Evolutionary conservation across 306 rosid species (phyloP).

Genomic region (Cajanus cajan): DNA sequence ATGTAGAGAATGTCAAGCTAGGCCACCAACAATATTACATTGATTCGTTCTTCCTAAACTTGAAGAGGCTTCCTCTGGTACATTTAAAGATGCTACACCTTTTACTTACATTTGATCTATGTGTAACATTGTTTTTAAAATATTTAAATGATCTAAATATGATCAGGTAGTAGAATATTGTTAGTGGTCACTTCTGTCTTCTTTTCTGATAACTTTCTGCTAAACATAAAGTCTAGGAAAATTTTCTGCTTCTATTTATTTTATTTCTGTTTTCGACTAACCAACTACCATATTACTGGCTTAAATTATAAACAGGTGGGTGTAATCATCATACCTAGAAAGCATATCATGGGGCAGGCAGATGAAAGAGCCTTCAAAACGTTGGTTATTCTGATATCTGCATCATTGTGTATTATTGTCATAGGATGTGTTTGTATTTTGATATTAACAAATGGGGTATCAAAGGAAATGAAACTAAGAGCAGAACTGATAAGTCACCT

Average conservation of each 20-base stretch:
- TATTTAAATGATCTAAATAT: background rate
- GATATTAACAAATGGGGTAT: constrained; percentile 93
- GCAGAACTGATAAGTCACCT: constrained; percentile 94
- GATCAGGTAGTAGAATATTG: background rate
- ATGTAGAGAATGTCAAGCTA: constrained; percentile 66
- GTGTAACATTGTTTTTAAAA: background rate
- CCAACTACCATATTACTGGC: background rate
- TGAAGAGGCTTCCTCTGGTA: constrained; percentile 97
- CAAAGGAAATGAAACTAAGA: constrained; percentile 96
- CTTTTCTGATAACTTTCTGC: background rate
- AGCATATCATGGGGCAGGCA: constrained; percentile 91
- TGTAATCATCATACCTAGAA: constrained; percentile 88
- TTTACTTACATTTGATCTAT: constrained; percentile 5
- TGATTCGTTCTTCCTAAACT: constrained; percentile 83
- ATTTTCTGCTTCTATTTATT: background rate
- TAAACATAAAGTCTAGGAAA: background rate
- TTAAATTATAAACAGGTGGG: constrained; percentile 75
- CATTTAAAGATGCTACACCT: constrained; percentile 13
- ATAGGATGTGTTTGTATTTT: constrained; percentile 92
- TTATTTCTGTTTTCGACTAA: background rate
- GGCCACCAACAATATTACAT: constrained; percentile 73
- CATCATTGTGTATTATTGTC: constrained; percentile 81
- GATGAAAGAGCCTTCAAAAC: constrained; percentile 94
- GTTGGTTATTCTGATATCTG: constrained; percentile 85
- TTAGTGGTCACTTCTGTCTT: background rate